Percentiles rank a stretch among this genome's conserved stretches.
These are phyloP conservation scores for Ceratocystiopsis brevicomis DNA, from an alignment of 2,329 filamentous ascomycete species.

Conservation along the genomic window DNA sequence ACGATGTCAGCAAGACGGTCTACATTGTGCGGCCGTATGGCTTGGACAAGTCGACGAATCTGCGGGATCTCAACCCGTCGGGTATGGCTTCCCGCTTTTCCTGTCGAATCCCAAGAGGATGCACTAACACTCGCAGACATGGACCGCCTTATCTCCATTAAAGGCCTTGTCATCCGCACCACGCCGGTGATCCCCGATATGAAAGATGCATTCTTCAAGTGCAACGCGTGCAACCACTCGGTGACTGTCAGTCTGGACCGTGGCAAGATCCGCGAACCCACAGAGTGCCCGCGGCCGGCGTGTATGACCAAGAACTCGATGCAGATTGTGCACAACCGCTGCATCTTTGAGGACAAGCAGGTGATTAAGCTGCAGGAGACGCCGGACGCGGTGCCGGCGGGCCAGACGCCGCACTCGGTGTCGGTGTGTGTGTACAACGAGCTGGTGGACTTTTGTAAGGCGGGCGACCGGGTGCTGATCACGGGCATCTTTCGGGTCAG, in stretches of 20 bases:
- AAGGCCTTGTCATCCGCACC: constrained; percentile 86
- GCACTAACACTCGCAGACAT: constrained; percentile 41
- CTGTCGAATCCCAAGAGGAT: no score
- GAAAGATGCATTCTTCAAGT: constrained; percentile 97
- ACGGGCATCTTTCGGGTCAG: constrained; percentile 95
- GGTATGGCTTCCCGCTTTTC: constrained; percentile 23
- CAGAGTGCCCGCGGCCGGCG: constrained; percentile 62
- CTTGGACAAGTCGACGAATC: constrained; percentile 68
- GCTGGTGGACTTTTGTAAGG: constrained; percentile 92
- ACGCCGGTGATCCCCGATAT: constrained; percentile 97
- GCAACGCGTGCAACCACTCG: constrained; percentile 80
- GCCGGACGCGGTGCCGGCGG: constrained; percentile 81
- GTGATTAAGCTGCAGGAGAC: constrained; percentile 98
- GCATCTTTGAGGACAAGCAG: constrained; percentile 88
- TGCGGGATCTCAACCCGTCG: constrained; percentile 84
- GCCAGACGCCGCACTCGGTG: constrained; percentile 92
- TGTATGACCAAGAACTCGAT: constrained; percentile 85
- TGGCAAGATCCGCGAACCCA: constrained; percentile 90
- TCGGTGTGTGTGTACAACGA: constrained; percentile 94
- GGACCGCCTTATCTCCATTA: constrained; percentile 88
- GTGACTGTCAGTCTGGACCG: constrained; percentile 83
- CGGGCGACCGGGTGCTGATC: constrained; percentile 85
- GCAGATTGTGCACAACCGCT: constrained; percentile 95
- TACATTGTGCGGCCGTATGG: constrained; percentile 86
- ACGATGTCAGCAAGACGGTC: constrained; percentile 58